These are phyloP conservation scores for Zygnema circumcarinatum DNA, from an alignment of 139 green algal species.

Conservation along the genomic window DNA sequence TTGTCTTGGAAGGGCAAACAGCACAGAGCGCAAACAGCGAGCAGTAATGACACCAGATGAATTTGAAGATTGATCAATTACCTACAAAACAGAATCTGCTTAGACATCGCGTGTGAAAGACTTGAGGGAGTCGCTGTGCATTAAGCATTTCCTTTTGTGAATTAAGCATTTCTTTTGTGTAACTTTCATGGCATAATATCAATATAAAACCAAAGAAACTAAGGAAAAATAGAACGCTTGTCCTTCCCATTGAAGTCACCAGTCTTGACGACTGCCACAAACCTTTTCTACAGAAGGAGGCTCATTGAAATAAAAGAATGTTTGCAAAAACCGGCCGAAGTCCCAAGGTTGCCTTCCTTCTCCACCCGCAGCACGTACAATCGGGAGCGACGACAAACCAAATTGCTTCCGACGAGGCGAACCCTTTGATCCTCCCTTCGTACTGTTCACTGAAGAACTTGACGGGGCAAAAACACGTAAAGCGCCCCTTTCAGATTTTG, in stretches of 20 bases:
- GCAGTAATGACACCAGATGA: neutral
- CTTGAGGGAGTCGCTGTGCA: neutral
- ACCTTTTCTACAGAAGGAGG: conserved; percentile 57
- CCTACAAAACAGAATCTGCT: neutral
- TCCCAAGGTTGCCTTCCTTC: conserved; percentile 74
- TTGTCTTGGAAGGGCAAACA: neutral
- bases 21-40: neutral
- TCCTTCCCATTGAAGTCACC: neutral
- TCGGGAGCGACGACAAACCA: neutral
- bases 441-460: neutral
- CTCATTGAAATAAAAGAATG: conserved; percentile 81
- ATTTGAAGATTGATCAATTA: neutral
- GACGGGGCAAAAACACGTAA: neutral
- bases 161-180: neutral
- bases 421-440: neutral
- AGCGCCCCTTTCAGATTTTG: neutral
- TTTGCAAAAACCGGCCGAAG: conserved; percentile 78
- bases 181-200: neutral
- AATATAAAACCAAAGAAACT: neutral
- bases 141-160: neutral
- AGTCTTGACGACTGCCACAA: neutral
- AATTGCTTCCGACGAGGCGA: neutral
- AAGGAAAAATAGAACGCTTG: neutral
- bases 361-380: neutral
- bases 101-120: neutral